Conservation (phyloP, 163 green algal genomes). For the Prototheca wickerhamii region DNA sequence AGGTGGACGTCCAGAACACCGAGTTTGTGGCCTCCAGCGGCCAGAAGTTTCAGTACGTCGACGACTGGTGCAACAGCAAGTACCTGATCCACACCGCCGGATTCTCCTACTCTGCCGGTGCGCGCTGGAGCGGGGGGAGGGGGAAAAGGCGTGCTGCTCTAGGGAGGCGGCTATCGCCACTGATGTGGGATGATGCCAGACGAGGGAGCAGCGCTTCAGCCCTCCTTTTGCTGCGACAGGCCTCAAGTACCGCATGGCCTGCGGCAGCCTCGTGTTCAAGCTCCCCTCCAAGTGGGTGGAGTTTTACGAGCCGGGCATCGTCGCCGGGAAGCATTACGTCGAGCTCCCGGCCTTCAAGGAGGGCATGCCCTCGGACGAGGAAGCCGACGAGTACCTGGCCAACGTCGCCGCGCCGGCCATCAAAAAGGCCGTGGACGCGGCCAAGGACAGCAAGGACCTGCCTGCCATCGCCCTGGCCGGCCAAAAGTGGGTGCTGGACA, state of each 20-base stretch:
- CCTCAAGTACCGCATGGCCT: slow-evolving; percentile 37
- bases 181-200: too few relatives aligned
- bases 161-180: too few relatives aligned
- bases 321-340: slow-evolving; percentile 22
- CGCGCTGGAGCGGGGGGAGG: neutral
- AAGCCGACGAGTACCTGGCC: neutral
- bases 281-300: slow-evolving; percentile 22
- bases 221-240: slow-evolving; percentile 7
- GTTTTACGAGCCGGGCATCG: slow-evolving; percentile 32
- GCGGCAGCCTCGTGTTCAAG: slow-evolving; percentile 24
- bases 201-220: neutral
- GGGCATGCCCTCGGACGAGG: neutral
- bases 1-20: slow-evolving; percentile 25
- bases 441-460: neutral
- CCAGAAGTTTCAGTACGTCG: slow-evolving; percentile 21
- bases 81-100: slow-evolving; percentile 29
- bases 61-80: slow-evolving; percentile 27
- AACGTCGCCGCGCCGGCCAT: slow-evolving; percentile 21
- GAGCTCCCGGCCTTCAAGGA: neutral
- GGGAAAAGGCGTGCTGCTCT: neutral
- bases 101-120: slow-evolving; percentile 25
- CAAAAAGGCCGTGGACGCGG: slow-evolving; percentile 13
- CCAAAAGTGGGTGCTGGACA: slow-evolving; percentile 21
- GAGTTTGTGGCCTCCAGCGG: slow-evolving; percentile 15
- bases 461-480: slow-evolving; percentile 15